These are phyloP conservation scores for Fraxinus anomala DNA, from an alignment of 257 asterid genomes.

Conservation along the genomic window DNA sequence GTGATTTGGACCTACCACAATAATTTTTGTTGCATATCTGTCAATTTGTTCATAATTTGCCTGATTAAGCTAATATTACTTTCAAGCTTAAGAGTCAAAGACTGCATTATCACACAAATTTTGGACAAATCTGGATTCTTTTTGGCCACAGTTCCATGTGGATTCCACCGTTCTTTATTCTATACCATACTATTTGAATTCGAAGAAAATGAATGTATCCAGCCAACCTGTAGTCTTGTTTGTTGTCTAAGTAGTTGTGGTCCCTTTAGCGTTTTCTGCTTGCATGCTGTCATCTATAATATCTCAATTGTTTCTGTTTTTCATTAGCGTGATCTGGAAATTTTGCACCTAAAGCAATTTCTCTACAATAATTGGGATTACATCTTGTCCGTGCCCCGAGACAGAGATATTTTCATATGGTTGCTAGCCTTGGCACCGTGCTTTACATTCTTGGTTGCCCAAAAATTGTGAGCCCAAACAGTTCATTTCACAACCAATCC, in stretches of 20 bases:
- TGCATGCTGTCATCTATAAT: slow-evolving; percentile 13
- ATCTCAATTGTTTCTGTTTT: slow-evolving; percentile 12
- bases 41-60: slow-evolving; percentile 7
- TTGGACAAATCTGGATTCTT: background rate
- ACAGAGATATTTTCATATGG: background rate
- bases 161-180: background rate
- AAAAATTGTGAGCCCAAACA: too few species aligned
- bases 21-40: slow-evolving; percentile 1
- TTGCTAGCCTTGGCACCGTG: background rate
- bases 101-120: slow-evolving; percentile 9
- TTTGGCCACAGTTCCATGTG: background rate
- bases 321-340: slow-evolving; percentile 1
- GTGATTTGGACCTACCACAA: slow-evolving; percentile 18
- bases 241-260: slow-evolving; percentile 31
- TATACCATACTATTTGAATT: slow-evolving; percentile 9
- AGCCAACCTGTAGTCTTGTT: slow-evolving; percentile 32
- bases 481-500: too few species aligned
- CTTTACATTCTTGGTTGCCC: too few species aligned
- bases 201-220: slow-evolving; percentile 4
- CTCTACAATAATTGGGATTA: slow-evolving; percentile 20
- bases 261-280: slow-evolving; percentile 18
- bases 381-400: background rate
- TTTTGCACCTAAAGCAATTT: slow-evolving; percentile 13
- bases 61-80: background rate
- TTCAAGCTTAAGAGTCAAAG: slow-evolving; percentile 18